Evolutionary conservation across 495 filamentous ascomycete genomes (phyloP), one percentile per base, ranked within the genome.

Genomic region (Penicillium atrosanguineum): DNA sequence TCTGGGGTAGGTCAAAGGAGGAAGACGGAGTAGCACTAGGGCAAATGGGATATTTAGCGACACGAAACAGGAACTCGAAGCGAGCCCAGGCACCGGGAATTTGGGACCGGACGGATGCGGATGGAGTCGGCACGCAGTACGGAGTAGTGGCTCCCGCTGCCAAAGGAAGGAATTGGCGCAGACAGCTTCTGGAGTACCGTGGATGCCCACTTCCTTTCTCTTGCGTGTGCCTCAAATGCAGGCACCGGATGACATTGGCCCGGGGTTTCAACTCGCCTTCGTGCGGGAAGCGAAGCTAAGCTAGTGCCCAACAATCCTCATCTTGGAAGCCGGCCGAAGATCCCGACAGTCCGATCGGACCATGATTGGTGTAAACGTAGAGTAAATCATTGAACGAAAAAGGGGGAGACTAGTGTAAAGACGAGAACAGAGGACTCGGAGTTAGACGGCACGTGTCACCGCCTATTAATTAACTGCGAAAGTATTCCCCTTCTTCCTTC

Each of bases 221-320:
- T 31, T 7, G 11, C 31, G 11, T 14, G 31, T 34, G 6, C 11
- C 3, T 4, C 11, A 23, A n/a, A 19, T 1, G 36, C 23, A 55
- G 46, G 52, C 46, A 49, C 52, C 46, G 52, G 52, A 50, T 45
- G 46, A 41, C 52, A 48, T 11, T 46, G 41, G 55, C 34, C 56
- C 54, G 50, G 52, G 53, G 11, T 46, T 36, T 50, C 48, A 25
- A 21, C 38, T 43, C 15, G 20, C 23, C 2, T 23, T 2, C 2
- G 23, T 5, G 23, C 23, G 23, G 23, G 23, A 23, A 34, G 45
- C n/a, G 34, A 36, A 40, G n/a, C n/a, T n/a, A n/a, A 57, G 69
- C 63, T 78, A 80, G 80, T 77, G 77, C 72, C 71, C 75, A 78
- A 61, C 63, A 49, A 48, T 58, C 53, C 62, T 64, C 58, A 19